Conservation (phyloP, 495 filamentous ascomycete species). For the Lophium mytilinum region DNA sequence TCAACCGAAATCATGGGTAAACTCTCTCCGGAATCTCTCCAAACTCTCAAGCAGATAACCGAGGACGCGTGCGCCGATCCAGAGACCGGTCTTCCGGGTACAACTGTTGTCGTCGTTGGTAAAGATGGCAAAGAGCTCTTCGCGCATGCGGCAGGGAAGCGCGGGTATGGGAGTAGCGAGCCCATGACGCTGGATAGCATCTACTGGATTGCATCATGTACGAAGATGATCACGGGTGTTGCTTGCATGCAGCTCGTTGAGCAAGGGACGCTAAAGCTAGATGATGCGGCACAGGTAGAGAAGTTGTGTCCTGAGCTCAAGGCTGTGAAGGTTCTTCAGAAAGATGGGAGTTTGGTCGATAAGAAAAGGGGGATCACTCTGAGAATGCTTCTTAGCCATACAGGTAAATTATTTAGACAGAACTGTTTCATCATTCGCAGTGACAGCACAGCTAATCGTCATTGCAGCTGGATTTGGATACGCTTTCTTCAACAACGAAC, state of each 20-base stretch:
- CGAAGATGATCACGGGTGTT: constrained; percentile 35
- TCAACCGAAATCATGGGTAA: neutral
- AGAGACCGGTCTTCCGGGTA: constrained; percentile 38
- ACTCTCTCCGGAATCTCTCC: constrained; percentile 7
- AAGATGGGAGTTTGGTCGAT: constrained; percentile 40
- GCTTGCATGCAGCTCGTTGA: constrained; percentile 58
- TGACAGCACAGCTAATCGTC: neutral
- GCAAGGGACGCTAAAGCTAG: constrained; percentile 44
- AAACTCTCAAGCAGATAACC: constrained; percentile 24
- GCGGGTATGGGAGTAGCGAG: constrained; percentile 32
- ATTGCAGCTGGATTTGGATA: constrained; percentile 32
- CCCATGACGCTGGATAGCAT: constrained; percentile 45
- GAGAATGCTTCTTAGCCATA: constrained; percentile 53
- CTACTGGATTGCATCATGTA: constrained; percentile 52
- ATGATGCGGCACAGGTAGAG: constrained; percentile 44
- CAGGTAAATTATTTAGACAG: too few species aligned
- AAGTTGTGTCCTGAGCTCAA: constrained; percentile 44
- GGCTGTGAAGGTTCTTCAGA: constrained; percentile 40
- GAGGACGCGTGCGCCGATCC: constrained; percentile 36
- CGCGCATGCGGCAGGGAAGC: constrained; percentile 40
- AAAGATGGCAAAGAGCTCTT: constrained; percentile 44
- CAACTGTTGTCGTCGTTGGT: constrained; percentile 41
- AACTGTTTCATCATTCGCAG: too few species aligned
- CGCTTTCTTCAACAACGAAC: constrained; percentile 44
- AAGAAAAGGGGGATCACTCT: constrained; percentile 51